These are phyloP conservation scores for Ustilago shanxiensis DNA, from an alignment of 1,284 basidiomycete genomes.

Conservation along the genomic window DNA sequence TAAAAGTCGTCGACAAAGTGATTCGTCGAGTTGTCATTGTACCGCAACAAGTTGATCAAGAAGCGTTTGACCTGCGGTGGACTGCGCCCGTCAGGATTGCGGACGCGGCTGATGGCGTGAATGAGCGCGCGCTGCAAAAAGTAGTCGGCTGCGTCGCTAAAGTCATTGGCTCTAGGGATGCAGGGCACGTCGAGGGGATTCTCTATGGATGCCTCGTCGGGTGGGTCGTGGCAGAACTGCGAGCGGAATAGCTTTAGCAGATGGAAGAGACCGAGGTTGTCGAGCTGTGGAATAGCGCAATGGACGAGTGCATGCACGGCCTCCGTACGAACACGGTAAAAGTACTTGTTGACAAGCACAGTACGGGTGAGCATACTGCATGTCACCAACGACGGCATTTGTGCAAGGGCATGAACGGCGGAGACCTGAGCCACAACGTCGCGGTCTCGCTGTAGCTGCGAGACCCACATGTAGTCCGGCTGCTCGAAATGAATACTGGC, in stretches of 20 bases:
- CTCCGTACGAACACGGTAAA: constrained; percentile 95
- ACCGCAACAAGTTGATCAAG: constrained; percentile 87
- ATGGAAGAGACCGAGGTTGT: constrained; percentile 92
- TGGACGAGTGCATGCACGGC: constrained; percentile 87
- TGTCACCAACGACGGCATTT: constrained; percentile 86
- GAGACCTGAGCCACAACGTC: constrained; percentile 86
- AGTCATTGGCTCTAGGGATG: constrained; percentile 92
- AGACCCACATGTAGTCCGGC: constrained; percentile 99
- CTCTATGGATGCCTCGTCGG: constrained; percentile 46
- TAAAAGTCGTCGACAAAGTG: constrained; percentile 93
- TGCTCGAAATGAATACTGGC: constrained; percentile 91
- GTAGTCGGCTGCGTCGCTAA: constrained; percentile 90
- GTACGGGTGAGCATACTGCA: constrained; percentile 92
- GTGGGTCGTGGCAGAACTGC: constrained; percentile 82
- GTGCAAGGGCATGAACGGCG: constrained; percentile 74
- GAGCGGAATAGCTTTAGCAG: constrained; percentile 91
- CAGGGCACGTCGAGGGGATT: constrained; percentile 75
- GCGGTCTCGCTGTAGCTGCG: constrained; percentile 92
- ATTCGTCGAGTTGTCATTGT: constrained; percentile 95
- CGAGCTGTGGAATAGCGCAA: constrained; percentile 84
- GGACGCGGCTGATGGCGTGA: constrained; percentile 84
- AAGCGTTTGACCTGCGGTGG: constrained; percentile 89
- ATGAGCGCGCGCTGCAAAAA: constrained; percentile 90
- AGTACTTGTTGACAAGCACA: constrained; percentile 94
- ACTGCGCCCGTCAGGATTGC: constrained; percentile 84